Evolutionary conservation across 441 rosid genomes (phyloP), one percentile per base, ranked within the genome.

Genomic region (Pelargonium myrrhifolium): DNA sequence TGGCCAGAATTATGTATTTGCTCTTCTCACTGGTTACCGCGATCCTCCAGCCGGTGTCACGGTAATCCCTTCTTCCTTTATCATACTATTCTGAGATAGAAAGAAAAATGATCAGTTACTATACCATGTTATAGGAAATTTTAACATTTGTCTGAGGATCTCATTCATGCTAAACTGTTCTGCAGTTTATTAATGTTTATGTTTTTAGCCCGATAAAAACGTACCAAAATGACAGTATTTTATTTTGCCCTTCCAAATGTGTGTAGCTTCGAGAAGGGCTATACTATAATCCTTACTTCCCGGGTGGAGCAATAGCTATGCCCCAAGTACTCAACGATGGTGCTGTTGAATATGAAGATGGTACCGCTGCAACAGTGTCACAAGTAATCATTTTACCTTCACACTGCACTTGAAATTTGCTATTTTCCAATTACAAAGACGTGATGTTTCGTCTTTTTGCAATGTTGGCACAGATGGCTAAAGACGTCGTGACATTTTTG

Each of bases 261-360:
- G 0, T 64, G 35, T 10, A 96, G 99, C 89, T 96, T 28, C 82
- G 99, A 64, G 99, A 90, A 12, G 99, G 99, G 55, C 68, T 96
- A 71, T 94, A 96, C 76, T 95, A 95, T 76, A 95, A 95, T 71
- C 99, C 98, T 69, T 95, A 95, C 81, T 95, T 95, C 69, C 98
- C 98, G n/a, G 98, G 98, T 12, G 99, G 98, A 79, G 99, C 98
- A 71, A 93, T 96, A 76, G 99, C 99, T 56, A 96, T 96, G 98
- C 99, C 99, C 26, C 88, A 96, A 75, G 90, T 96, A 98, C 89
- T 96, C 60, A 88, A 70, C 18, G 99, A 96, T 80, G 99, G 91
- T 73, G 98, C 99, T 67, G 74, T 96, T 51, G 99, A 96, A 85
- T 93, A 90, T 67, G 99, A 96, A 80, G 99, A 96, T 81, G 97